Evolutionary conservation across 2,329 filamentous ascomycete genomes (phyloP).

Genomic region (Cytospora piceicola): DNA sequence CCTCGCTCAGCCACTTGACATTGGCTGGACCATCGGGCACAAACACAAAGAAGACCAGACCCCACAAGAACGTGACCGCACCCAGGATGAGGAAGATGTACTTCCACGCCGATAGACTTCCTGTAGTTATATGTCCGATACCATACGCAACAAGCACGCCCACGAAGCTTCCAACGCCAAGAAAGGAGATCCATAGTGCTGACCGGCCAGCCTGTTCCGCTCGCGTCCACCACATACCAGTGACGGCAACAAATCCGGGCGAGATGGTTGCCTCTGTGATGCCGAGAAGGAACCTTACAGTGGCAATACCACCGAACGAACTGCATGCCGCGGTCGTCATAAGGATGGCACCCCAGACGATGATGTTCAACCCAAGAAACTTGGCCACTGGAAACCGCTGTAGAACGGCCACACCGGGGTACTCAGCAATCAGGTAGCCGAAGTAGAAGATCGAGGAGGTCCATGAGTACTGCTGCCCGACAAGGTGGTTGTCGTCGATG

Average conservation of each 20-base stretch:
- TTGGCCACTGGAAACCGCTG: conserved; percentile 19
- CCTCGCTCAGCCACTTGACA: conserved; percentile 39
- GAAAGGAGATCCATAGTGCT: conserved; percentile 45
- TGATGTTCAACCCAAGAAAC: conserved; percentile 37
- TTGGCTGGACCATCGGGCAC: conserved; percentile 36
- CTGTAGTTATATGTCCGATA: conserved; percentile 39
- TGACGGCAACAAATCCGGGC: conserved; percentile 44
- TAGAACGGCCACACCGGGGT: conserved; percentile 35
- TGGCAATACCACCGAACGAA: conserved; percentile 40
- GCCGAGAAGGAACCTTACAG: conserved; percentile 44
- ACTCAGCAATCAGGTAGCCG: conserved; percentile 33
- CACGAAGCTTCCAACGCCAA: conserved; percentile 43
- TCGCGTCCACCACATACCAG: conserved; percentile 46
- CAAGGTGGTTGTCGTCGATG: conserved; percentile 34
- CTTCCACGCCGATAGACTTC: conserved; percentile 39
- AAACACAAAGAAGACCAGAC: conserved; percentile 25
- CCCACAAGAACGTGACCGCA: conserved; percentile 36
- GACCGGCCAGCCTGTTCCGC: conserved; percentile 44
- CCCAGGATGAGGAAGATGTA: conserved; percentile 44
- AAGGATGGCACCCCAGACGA: conserved; percentile 41
- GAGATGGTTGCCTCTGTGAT: conserved; percentile 41
- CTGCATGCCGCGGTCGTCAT: conserved; percentile 41
- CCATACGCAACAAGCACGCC: conserved; percentile 42
- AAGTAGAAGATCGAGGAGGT: conserved; percentile 37
- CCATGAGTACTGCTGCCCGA: conserved; percentile 36